These are phyloP conservation scores for Mycena chlorophos DNA, from an alignment of 768 basidiomycete genomes.

Conservation along the genomic window DNA sequence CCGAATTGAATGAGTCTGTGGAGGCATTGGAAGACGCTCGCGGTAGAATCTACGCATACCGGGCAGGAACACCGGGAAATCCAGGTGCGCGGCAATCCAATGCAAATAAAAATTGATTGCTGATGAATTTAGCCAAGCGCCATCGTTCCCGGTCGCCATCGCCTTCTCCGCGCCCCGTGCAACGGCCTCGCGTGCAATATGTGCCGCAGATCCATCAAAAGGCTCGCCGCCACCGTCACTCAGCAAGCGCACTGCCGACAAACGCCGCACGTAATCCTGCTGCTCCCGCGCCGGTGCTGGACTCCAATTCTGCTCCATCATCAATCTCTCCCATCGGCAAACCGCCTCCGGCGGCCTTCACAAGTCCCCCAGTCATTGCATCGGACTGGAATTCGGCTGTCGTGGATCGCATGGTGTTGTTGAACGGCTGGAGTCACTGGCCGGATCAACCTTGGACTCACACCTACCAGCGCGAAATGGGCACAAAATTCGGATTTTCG, in stretches of 20 bases:
- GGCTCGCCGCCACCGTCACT: neutral
- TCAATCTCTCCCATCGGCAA: neutral
- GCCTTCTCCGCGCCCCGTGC: neutral
- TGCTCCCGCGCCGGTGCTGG: neutral
- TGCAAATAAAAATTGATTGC: neutral
- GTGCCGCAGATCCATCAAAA: neutral
- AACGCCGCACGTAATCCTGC: neutral
- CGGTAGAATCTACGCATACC: neutral
- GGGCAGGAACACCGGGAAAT: neutral
- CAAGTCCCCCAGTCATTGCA: neutral
- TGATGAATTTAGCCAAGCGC: neutral
- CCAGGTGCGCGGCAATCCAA: neutral
- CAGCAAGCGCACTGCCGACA: neutral
- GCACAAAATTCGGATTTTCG: neutral
- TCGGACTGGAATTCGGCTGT: neutral
- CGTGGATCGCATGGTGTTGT: neutral
- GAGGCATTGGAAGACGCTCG: neutral
- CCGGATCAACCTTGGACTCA: neutral
- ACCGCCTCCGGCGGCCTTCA: neutral
- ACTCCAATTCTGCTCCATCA: neutral
- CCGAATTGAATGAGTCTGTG: neutral
- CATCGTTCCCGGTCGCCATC: neutral
- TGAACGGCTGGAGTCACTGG: neutral
- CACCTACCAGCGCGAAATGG: neutral
- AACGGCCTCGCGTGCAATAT: neutral